Percentiles rank a stretch among this genome's conserved stretches.
phyloP scores from a whole-genome alignment of 352 stramenopile genomes.

The Globisporangium megalacanthum region DNA sequence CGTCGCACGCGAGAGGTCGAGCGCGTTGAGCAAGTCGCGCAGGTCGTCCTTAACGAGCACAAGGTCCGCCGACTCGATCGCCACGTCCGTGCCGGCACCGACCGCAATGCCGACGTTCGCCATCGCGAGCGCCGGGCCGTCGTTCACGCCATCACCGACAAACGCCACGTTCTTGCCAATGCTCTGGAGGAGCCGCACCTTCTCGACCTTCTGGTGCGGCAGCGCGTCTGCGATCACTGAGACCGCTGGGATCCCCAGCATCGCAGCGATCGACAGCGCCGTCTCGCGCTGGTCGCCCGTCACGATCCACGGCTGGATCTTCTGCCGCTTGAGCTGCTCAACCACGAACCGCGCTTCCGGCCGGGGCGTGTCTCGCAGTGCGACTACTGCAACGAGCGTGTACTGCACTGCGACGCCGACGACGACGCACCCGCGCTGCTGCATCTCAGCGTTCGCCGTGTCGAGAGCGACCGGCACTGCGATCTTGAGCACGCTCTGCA shows the following conservation, averaged over 20 bases:
- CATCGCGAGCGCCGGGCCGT: conserved; percentile 61
- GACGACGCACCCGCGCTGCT: conserved; percentile 48
- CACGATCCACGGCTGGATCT: conserved; percentile 72
- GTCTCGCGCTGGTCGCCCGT: conserved; percentile 69
- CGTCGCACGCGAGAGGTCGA: conserved; percentile 49
- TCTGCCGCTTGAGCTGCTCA: conserved; percentile 39
- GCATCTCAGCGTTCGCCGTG: conserved; percentile 37
- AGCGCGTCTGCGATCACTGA: conserved; percentile 58
- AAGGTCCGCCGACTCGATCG: conserved; percentile 63
- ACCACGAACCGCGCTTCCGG: conserved; percentile 49
- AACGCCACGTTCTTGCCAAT: conserved; percentile 72
- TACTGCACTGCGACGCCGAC: conserved; percentile 54
- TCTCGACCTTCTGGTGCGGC: conserved; percentile 75
- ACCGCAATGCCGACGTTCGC: conserved; percentile 64
- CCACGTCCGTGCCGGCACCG: conserved; percentile 62
- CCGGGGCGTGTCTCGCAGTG: conserved; percentile 42
- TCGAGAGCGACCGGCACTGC: conserved; percentile 35
- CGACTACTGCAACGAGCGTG: conserved; percentile 46
- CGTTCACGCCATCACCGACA: conserved; percentile 71
- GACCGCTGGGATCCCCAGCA: conserved; percentile 46
- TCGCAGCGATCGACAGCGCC: conserved; percentile 39
- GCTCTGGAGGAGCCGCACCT: conserved; percentile 59
- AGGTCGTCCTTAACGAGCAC: conserved; percentile 73
- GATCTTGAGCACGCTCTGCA: conserved; percentile 45
- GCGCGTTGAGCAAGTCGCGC: conserved; percentile 55